phyloP scores from a whole-genome alignment of 305 asterid genomes.

The Fraxinus greggii region DNA sequence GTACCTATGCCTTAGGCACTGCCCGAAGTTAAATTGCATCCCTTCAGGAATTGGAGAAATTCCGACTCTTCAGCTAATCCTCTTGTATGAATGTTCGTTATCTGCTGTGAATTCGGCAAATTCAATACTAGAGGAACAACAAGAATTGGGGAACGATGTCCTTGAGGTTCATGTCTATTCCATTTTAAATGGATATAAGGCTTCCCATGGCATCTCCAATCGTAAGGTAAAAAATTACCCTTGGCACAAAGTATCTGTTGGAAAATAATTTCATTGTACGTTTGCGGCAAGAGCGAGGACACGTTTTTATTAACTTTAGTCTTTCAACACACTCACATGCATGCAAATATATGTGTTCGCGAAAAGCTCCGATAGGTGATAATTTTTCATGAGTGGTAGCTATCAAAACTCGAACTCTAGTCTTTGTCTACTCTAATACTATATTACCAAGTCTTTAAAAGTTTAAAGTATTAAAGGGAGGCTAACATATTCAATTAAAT shows the following conservation, averaged over 20 bases:
- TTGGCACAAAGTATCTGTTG: not conserved
- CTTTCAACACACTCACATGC: not conserved
- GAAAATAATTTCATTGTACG: not conserved
- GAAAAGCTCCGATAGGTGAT: too few relatives aligned
- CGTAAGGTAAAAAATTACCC: not conserved
- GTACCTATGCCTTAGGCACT: not conserved
- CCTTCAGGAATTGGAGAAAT: not conserved
- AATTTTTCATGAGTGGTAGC: too few relatives aligned
- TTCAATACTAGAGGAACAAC: not conserved
- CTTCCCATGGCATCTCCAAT: not conserved
- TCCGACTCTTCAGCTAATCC: not conserved
- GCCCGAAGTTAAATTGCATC: not conserved
- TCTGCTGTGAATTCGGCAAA: not conserved
- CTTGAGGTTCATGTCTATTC: not conserved
- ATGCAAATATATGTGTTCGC: too few relatives aligned
- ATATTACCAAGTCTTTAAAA: too few relatives aligned
- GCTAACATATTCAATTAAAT: too few relatives aligned
- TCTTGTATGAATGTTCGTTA: not conserved
- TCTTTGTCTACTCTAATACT: too few relatives aligned
- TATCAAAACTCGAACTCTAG: too few relatives aligned
- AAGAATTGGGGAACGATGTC: not conserved
- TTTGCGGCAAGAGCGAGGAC: not conserved
- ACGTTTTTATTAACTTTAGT: not conserved
- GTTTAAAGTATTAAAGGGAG: too few relatives aligned
- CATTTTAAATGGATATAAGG: too few relatives aligned